phyloP scores from a whole-genome alignment of 192 early-diverging fungal genomes.

The Helicostylum pulchrum region DNA sequence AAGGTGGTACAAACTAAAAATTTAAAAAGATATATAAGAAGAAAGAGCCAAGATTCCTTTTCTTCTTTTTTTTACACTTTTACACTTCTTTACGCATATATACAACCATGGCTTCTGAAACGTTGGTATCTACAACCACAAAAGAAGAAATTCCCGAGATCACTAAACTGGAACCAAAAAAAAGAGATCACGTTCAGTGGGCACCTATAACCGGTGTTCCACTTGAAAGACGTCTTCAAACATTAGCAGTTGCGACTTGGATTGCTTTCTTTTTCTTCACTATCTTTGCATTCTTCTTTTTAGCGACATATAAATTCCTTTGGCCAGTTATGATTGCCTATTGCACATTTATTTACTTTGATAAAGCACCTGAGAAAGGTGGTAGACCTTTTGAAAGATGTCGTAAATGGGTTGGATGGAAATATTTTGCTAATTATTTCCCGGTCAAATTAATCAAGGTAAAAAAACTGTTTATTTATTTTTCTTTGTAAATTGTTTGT shows the following conservation, averaged over 20 bases:
- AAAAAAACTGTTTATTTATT: no score
- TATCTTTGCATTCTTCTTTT: conserved; percentile 58
- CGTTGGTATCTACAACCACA: no score
- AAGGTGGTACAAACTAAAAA: no score
- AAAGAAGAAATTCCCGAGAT: no score
- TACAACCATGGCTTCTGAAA: no score
- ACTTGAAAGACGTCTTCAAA: conserved; percentile 65
- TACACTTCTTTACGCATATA: no score
- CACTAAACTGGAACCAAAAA: neutral
- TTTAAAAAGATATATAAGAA: no score
- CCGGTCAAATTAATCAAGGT: conserved; percentile 74
- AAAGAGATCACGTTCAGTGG: conserved; percentile 38
- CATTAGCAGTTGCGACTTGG: conserved; percentile 61
- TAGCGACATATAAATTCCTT: conserved; percentile 49
- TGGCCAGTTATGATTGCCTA: conserved; percentile 71
- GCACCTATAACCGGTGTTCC: conserved; percentile 63
- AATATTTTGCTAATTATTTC: conserved; percentile 77
- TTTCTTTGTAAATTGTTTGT: no score
- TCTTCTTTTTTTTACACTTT: no score
- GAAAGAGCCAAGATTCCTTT: no score
- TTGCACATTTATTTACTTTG: conserved; percentile 70
- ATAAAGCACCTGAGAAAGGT: conserved; percentile 77
- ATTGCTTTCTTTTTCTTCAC: conserved; percentile 52
- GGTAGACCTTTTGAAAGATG: conserved; percentile 57
- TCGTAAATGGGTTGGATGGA: conserved; percentile 62